phyloP scores from a whole-genome alignment of 2,329 filamentous ascomycete species.

The Mariannaea elegans region DNA sequence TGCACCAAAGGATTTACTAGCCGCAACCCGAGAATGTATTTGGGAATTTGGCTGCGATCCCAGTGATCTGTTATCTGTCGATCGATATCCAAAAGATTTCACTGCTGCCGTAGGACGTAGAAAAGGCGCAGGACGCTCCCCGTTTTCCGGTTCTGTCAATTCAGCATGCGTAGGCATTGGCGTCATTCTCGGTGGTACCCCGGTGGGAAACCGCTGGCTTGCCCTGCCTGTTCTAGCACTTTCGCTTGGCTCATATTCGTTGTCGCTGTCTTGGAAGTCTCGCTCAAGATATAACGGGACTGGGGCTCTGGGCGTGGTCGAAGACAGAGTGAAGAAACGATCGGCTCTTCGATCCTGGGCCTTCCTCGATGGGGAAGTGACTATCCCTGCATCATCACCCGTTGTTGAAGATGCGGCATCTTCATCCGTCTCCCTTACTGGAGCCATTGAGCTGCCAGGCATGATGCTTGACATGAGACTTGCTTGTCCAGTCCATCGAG shows the following conservation, averaged over 20 bases:
- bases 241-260: constrained; percentile 8
- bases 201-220: constrained; percentile 15
- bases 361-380: constrained; percentile 33
- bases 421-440: constrained; percentile 45
- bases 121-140: background rate
- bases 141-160: constrained; percentile 4
- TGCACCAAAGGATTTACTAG: constrained; percentile 33
- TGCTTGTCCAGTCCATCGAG: constrained; percentile 55
- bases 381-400: constrained; percentile 33
- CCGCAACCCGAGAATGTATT: constrained; percentile 4
- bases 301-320: constrained; percentile 54
- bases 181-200: constrained; percentile 11
- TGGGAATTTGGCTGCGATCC: constrained; percentile 23
- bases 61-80: constrained; percentile 13
- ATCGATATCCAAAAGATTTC: constrained; percentile 22
- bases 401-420: constrained; percentile 34
- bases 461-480: constrained; percentile 47
- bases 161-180: constrained; percentile 2
- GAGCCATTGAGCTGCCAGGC: constrained; percentile 41
- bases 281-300: constrained; percentile 54
- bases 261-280: constrained; percentile 40
- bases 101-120: constrained; percentile 16
- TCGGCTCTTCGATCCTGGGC: constrained; percentile 30
- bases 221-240: constrained; percentile 1
- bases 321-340: constrained; percentile 40